Evolutionary conservation across 2,329 filamentous ascomycete species (phyloP).

Genomic region (Epichloe baconii): DNA sequence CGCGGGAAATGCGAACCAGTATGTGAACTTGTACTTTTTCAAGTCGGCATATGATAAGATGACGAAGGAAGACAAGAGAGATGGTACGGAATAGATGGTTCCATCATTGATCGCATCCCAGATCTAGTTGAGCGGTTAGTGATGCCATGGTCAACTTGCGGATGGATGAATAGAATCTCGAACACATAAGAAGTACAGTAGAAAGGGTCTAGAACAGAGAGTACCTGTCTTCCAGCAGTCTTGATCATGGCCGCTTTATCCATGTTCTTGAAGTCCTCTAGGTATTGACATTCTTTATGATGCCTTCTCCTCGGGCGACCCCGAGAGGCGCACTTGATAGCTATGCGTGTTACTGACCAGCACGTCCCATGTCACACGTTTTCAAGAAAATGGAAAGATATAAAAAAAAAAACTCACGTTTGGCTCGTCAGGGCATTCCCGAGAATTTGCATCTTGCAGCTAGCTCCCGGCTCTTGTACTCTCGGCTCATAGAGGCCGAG

Average conservation of each 20-base stretch:
- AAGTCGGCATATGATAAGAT: slow-evolving; percentile 89
- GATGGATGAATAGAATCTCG: background rate
- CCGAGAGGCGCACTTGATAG: slow-evolving; percentile 48
- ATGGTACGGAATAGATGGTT: slow-evolving; percentile 89
- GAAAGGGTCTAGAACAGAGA: background rate
- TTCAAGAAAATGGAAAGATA: background rate
- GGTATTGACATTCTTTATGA: slow-evolving; percentile 94
- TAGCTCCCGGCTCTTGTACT: slow-evolving; percentile 57
- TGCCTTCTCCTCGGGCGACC: slow-evolving; percentile 75
- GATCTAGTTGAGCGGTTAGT: slow-evolving; percentile 40
- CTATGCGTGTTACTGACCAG: background rate
- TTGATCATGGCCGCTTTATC: slow-evolving; percentile 71
- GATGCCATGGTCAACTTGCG: background rate
- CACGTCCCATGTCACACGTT: background rate
- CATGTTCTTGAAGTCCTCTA: slow-evolving; percentile 79
- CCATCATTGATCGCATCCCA: slow-evolving; percentile 97
- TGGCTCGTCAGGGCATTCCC: slow-evolving; percentile 74
- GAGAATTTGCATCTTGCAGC: slow-evolving; percentile 80
- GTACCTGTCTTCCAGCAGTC: slow-evolving; percentile 64
- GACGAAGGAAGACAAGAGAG: slow-evolving; percentile 76
- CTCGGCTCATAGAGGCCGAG: slow-evolving; percentile 83
- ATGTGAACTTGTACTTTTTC: slow-evolving; percentile 96
- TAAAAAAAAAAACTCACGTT: slow-evolving; percentile 44
- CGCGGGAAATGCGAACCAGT: slow-evolving; percentile 94
- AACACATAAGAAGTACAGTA: background rate